Conservation (phyloP, 2,329 filamentous ascomycete genomes). For the Cyphellophora europaea region DNA sequence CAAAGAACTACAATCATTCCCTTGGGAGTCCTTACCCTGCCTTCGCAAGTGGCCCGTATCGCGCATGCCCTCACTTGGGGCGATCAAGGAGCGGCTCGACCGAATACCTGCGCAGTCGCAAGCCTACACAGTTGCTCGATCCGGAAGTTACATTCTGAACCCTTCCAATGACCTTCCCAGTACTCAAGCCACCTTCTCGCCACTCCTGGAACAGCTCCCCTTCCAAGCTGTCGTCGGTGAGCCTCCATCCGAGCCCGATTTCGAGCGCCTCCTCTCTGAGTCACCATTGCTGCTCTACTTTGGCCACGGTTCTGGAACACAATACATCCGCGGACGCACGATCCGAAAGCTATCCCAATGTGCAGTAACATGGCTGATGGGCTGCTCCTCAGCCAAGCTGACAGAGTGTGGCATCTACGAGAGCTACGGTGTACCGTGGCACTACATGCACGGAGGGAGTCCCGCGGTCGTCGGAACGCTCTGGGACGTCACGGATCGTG, state of each 20-base stretch:
- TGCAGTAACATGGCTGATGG: slow-evolving; percentile 82
- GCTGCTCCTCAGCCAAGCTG: slow-evolving; percentile 78
- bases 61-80: slow-evolving; percentile 76
- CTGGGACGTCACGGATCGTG: slow-evolving; percentile 96
- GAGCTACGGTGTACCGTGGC: slow-evolving; percentile 79
- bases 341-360: slow-evolving; percentile 62
- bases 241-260: slow-evolving; percentile 66
- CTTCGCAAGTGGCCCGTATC: slow-evolving; percentile 72
- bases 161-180: slow-evolving; percentile 73
- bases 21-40: slow-evolving; percentile 92
- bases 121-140: slow-evolving; percentile 19
- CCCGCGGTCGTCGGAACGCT: slow-evolving; percentile 85
- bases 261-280: slow-evolving; percentile 55
- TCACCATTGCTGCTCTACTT: slow-evolving; percentile 83
- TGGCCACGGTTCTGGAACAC: slow-evolving; percentile 86
- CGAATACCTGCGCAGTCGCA: slow-evolving; percentile 9
- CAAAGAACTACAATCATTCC: slow-evolving; percentile 81
- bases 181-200: slow-evolving; percentile 67
- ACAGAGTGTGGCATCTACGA: slow-evolving; percentile 80
- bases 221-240: slow-evolving; percentile 50
- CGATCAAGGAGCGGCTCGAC: slow-evolving; percentile 63
- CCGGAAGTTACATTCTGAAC: slow-evolving; percentile 69
- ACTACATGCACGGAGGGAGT: slow-evolving; percentile 80
- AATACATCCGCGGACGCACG: slow-evolving; percentile 81
- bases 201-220: slow-evolving; percentile 20